Percentiles rank a stretch among this genome's conserved stretches.
Evolutionary conservation across 768 basidiomycete genomes (phyloP).

Genomic region (Cystofilobasidium ferigula): DNA sequence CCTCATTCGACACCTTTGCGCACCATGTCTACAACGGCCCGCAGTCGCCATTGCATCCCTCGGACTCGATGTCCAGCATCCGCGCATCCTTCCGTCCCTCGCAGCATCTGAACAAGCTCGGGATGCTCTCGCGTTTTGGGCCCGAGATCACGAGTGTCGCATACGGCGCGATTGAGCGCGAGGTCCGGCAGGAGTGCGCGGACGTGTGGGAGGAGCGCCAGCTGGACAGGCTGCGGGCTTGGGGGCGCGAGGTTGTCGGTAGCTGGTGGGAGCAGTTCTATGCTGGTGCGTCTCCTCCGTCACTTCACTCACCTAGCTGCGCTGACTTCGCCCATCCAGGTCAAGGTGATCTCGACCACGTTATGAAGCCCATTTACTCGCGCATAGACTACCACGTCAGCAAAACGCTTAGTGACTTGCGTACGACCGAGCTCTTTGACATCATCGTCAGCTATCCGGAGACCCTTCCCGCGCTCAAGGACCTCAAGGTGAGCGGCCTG

Average conservation of each 20-base stretch:
- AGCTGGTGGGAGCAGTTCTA: constrained; percentile 27
- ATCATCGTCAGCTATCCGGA: constrained; percentile 92
- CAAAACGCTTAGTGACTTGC: constrained; percentile 74
- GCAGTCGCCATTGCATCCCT: neutral
- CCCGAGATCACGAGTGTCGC: constrained; percentile 70
- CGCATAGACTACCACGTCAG: constrained; percentile 87
- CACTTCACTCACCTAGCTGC: constrained; percentile 6
- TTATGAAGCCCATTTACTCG: constrained; percentile 60
- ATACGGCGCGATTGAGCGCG: constrained; percentile 69
- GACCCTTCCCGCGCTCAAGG: constrained; percentile 69
- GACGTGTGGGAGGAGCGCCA: constrained; percentile 43
- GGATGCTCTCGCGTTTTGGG: constrained; percentile 71
- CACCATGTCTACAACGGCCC: neutral
- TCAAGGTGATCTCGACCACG: constrained; percentile 39
- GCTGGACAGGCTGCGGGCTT: constrained; percentile 46
- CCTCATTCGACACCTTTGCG: constrained; percentile 21
- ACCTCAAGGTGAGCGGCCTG: constrained; percentile 79
- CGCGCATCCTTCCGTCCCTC: constrained; percentile 39
- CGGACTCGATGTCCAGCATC: neutral
- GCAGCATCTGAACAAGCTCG: constrained; percentile 54
- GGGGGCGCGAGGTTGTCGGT: constrained; percentile 40
- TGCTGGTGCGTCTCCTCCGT: constrained; percentile 14
- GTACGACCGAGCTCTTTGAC: constrained; percentile 75
- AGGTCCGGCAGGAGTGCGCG: constrained; percentile 56
- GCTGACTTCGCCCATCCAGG: neutral